phyloP scores from a whole-genome alignment of 192 early-diverging fungal species.

The Coemansia sp. region DNA sequence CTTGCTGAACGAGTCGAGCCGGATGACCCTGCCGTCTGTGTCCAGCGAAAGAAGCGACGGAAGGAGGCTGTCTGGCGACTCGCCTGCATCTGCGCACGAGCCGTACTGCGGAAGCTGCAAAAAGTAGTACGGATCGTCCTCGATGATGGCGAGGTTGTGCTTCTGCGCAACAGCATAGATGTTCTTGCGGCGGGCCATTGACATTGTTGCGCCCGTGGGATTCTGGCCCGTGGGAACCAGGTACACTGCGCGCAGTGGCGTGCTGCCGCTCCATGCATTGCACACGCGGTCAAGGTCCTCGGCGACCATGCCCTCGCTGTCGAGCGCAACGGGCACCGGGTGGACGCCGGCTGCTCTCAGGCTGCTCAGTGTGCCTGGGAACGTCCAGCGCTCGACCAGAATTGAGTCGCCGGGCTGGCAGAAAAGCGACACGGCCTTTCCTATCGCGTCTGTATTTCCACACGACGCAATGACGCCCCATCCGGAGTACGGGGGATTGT shows the following conservation, averaged over 20 bases:
- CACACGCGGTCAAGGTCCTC: constrained; percentile 55
- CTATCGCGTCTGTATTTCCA: constrained; percentile 59
- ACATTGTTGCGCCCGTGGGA: constrained; percentile 82
- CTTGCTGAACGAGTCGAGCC: constrained; percentile 92
- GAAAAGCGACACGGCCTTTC: constrained; percentile 56
- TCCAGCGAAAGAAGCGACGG: constrained; percentile 88
- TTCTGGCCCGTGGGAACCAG: constrained; percentile 85
- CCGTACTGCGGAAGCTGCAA: constrained; percentile 58
- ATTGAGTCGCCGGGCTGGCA: constrained; percentile 58
- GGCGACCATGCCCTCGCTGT: constrained; percentile 64
- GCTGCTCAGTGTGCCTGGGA: constrained; percentile 57
- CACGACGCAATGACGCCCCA: constrained; percentile 65
- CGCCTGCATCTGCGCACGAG: background rate
- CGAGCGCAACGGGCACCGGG: constrained; percentile 54
- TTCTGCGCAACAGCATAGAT: constrained; percentile 75
- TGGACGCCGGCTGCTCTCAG: constrained; percentile 47
- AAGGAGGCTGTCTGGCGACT: constrained; percentile 30
- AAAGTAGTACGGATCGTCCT: constrained; percentile 96
- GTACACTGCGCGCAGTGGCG: constrained; percentile 60
- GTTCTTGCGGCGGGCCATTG: constrained; percentile 67
- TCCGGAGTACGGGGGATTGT: constrained; percentile 56
- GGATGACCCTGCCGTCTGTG: constrained; percentile 80
- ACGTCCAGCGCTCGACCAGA: constrained; percentile 61
- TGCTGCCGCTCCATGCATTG: constrained; percentile 44
- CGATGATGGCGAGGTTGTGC: constrained; percentile 82